phyloP scores from a whole-genome alignment of 768 basidiomycete genomes.

The Ramaria sp. region DNA sequence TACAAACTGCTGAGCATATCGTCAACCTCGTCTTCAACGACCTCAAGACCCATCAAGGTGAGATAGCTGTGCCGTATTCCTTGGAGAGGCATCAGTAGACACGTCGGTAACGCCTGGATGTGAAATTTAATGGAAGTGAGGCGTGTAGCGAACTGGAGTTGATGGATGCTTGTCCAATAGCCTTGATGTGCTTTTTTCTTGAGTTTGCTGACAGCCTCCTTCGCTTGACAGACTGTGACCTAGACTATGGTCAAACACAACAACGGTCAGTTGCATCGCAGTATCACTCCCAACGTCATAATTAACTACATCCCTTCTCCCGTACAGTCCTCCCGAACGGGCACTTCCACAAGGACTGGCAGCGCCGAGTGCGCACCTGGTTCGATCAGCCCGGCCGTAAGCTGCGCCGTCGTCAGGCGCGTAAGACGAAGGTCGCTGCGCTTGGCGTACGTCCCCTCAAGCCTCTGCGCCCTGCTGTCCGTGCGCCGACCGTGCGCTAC shows the following conservation, averaged over 20 bases:
- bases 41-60: conserved; percentile 9
- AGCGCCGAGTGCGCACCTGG: conserved; percentile 92
- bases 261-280: conserved; percentile 46
- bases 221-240: conserved; percentile 22
- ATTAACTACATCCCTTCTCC: neutral
- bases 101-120: too few relatives aligned
- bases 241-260: conserved; percentile 66
- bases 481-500: conserved; percentile 93
- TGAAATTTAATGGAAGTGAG: too few relatives aligned
- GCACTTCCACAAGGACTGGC: conserved; percentile 99
- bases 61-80: neutral
- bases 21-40: conserved; percentile 7
- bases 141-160: too few relatives aligned
- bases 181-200: too few relatives aligned
- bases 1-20: neutral
- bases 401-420: conserved; percentile 86
- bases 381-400: conserved; percentile 99
- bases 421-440: conserved; percentile 80
- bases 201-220: neutral
- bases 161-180: too few relatives aligned
- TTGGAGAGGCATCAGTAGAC: neutral
- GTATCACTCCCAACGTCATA: neutral
- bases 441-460: conserved; percentile 88
- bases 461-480: conserved; percentile 93
- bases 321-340: conserved; percentile 74